A percentile compares a stretch with the other conserved stretches of the same genome.
These are phyloP conservation scores for Peribolospora baueri DNA, from an alignment of 768 basidiomycete genomes.

Conservation along the genomic window DNA sequence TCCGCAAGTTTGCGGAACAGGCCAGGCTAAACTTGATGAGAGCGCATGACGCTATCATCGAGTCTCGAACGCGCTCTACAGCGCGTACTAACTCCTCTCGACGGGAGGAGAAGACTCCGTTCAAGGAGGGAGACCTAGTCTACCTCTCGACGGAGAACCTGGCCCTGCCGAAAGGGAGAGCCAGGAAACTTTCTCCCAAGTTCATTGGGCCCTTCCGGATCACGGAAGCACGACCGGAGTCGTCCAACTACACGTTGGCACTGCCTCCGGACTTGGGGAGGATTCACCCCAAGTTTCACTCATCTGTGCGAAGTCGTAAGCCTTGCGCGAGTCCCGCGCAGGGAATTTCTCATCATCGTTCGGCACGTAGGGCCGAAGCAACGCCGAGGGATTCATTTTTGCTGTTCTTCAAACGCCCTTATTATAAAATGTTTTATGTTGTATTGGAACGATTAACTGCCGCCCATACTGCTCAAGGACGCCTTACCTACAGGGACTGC, in stretches of 20 bases:
- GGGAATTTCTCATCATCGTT: background rate
- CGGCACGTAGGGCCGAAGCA: background rate
- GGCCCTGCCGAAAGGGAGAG: conserved; percentile 18
- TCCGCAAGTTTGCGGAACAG: conserved; percentile 14
- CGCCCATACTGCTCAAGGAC: too few relatives aligned
- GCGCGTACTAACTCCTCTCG: conserved; percentile 16
- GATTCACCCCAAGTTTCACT: background rate
- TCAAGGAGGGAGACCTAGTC: conserved; percentile 17
- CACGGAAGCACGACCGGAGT: background rate
- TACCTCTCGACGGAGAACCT: conserved; percentile 23
- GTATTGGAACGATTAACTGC: too few relatives aligned
- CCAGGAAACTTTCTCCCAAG: conserved; percentile 20
- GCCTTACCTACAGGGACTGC: too few relatives aligned
- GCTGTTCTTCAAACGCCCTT: too few relatives aligned
- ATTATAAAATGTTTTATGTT: too few relatives aligned
- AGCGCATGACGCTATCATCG: conserved; percentile 21
- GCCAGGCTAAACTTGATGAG: conserved; percentile 14
- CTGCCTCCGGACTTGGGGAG: background rate
- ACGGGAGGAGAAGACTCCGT: conserved; percentile 6
- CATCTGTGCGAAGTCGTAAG: background rate
- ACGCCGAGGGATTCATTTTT: too few relatives aligned
- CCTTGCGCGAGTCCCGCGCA: background rate
- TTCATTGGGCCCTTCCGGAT: conserved; percentile 24
- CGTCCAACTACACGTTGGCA: background rate
- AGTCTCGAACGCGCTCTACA: conserved; percentile 16